Evolutionary conservation across 768 basidiomycete species (phyloP).

Genomic region (Daedaleopsis sinensis): DNA sequence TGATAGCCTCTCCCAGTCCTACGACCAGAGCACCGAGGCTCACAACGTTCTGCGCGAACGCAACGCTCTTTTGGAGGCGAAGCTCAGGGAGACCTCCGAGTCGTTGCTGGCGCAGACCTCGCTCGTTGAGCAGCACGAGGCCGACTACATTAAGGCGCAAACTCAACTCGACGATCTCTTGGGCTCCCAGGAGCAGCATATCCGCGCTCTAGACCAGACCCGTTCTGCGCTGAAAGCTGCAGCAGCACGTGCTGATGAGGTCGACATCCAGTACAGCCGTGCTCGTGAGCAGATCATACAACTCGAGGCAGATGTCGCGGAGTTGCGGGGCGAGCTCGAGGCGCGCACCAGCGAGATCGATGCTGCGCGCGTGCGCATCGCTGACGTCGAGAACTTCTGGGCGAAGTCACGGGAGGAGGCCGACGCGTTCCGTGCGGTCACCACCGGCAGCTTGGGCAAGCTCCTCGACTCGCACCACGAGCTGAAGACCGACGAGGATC

Average conservation of each 20-base stretch:
- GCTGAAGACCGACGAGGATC: slow-evolving; percentile 82
- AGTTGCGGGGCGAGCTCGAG: slow-evolving; percentile 83
- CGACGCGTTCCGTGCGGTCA: slow-evolving; percentile 84
- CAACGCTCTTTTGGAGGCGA: slow-evolving; percentile 59
- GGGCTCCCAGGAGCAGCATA: slow-evolving; percentile 77
- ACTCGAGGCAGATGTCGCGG: slow-evolving; percentile 77
- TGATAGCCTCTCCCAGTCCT: slow-evolving; percentile 69
- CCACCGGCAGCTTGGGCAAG: slow-evolving; percentile 84
- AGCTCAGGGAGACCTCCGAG: slow-evolving; percentile 77
- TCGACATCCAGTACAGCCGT: slow-evolving; percentile 72
- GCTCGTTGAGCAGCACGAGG: slow-evolving; percentile 74
- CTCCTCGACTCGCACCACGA: slow-evolving; percentile 88
- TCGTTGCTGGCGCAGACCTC: slow-evolving; percentile 75
- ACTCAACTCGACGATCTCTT: slow-evolving; percentile 73
- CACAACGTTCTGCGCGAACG: slow-evolving; percentile 72
- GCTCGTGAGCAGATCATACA: slow-evolving; percentile 68
- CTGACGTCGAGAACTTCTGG: slow-evolving; percentile 89
- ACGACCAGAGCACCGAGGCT: slow-evolving; percentile 63
- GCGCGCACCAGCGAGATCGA: slow-evolving; percentile 75
- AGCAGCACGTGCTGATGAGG: slow-evolving; percentile 75
- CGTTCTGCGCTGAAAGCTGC: slow-evolving; percentile 76
- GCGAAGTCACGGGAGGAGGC: slow-evolving; percentile 92
- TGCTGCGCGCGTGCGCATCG: slow-evolving; percentile 60
- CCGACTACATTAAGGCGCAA: slow-evolving; percentile 67
- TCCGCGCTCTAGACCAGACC: slow-evolving; percentile 87